These are phyloP conservation scores for Wickerhamiella dianesei DNA, from an alignment of 805 yeast genomes.

Conservation along the genomic window DNA sequence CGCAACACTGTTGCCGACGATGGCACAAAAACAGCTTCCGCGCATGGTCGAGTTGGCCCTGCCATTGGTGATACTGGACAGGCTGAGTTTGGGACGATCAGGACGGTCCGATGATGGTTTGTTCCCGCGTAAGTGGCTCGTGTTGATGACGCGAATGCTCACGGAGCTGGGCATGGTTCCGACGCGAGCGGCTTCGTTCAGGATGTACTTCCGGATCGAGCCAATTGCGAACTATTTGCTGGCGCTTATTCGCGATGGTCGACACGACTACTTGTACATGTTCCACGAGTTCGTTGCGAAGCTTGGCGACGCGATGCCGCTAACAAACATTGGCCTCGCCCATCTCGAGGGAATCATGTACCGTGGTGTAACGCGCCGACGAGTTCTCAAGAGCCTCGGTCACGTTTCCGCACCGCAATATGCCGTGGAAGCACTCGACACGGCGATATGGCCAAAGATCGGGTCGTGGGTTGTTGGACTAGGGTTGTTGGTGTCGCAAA, in stretches of 20 bases:
- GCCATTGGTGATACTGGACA: neutral
- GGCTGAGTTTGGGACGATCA: neutral
- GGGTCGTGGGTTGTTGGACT: neutral
- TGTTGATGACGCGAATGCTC: neutral
- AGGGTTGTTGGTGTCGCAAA: neutral
- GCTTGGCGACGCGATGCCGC: neutral
- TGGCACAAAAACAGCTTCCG: neutral
- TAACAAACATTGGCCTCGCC: neutral
- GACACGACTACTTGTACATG: neutral
- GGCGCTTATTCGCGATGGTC: neutral
- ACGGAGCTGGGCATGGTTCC: neutral
- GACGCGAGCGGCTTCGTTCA: neutral
- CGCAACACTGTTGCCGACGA: neutral
- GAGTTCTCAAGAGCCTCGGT: neutral
- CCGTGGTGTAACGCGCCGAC: neutral
- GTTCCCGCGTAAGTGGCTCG: conserved; percentile 1
- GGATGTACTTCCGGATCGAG: neutral
- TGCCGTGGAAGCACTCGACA: neutral
- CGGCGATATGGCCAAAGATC: neutral
- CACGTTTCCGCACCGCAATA: neutral
- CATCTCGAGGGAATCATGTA: neutral
- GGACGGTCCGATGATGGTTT: neutral
- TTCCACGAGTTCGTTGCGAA: neutral
- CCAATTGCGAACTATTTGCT: neutral
- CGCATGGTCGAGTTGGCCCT: neutral